Percentiles rank a stretch among this genome's conserved stretches.
Conservation (phyloP, 1,284 basidiomycete species). For the Pseudozyma hubeiensis region DNA sequence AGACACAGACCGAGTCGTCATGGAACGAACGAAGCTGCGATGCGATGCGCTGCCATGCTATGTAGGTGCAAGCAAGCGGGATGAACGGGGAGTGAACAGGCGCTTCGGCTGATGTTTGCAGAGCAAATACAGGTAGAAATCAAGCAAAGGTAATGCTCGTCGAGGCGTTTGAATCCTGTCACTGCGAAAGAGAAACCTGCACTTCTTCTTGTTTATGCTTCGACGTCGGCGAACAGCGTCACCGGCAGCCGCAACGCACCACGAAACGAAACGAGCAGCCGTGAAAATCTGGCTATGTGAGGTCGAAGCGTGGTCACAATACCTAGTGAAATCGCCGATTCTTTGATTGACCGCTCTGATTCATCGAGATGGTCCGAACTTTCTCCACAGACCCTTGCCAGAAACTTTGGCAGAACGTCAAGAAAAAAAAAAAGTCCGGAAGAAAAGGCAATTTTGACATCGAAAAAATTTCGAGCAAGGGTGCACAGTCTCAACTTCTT, state of each 20-base stretch:
- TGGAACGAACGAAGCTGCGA: constrained; percentile 7
- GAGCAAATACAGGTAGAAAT: not conserved
- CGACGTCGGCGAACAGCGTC: no score
- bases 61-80: constrained; percentile 8
- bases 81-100: no score
- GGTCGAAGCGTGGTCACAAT: not conserved
- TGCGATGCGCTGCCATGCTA: constrained; percentile 27
- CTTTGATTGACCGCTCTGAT: not conserved
- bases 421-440: constrained; percentile 1
- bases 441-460: not conserved
- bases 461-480: constrained; percentile 6
- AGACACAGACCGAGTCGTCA: not conserved
- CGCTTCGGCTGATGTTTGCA: not conserved
- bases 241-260: no score
- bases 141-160: no score
- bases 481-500: not conserved
- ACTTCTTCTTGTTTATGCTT: no score
- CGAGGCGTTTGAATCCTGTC: no score
- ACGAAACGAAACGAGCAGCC: no score
- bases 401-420: constrained; percentile 1
- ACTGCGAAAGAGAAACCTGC: no score
- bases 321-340: not conserved
- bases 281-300: no score
- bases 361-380: not conserved
- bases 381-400: constrained; percentile 8